These are phyloP conservation scores for Ophiostoma triangulosporum DNA, from an alignment of 2,329 filamentous ascomycete genomes.

Conservation along the genomic window DNA sequence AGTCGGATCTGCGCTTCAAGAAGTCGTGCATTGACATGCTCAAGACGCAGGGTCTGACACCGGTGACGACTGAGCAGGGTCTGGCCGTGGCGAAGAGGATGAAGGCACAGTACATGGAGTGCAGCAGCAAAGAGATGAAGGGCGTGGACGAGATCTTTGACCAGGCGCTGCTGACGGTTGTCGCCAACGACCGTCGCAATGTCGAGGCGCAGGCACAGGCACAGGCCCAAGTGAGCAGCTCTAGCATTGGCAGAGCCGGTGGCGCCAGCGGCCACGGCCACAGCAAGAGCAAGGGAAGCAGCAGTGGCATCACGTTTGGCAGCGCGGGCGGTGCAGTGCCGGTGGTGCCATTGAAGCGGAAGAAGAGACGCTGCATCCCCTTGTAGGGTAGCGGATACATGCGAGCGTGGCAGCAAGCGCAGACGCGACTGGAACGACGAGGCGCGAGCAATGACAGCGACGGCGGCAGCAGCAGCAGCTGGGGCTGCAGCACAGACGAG, in stretches of 20 bases:
- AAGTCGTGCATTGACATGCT: constrained; percentile 96
- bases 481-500: background rate
- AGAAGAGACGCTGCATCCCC: constrained; percentile 73
- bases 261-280: constrained; percentile 16
- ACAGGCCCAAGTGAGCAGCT: background rate
- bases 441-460: background rate
- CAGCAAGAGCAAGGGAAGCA: constrained; percentile 16
- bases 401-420: constrained; percentile 5
- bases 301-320: constrained; percentile 21
- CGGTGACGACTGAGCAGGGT: constrained; percentile 85
- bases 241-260: constrained; percentile 15
- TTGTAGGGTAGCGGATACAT: constrained; percentile 37
- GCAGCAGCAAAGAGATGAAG: constrained; percentile 92
- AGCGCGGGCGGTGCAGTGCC: constrained; percentile 20
- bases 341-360: constrained; percentile 48
- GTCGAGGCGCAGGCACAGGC: constrained; percentile 31
- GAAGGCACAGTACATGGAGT: constrained; percentile 93
- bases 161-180: constrained; percentile 76
- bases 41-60: constrained; percentile 92
- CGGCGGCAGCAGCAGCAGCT: background rate
- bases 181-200: constrained; percentile 63
- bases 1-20: constrained; percentile 92
- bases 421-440: background rate
- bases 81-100: constrained; percentile 81
- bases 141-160: constrained; percentile 97